phyloP scores from a whole-genome alignment of 192 early-diverging fungal genomes.

The Umbelopsis ramanniana region DNA sequence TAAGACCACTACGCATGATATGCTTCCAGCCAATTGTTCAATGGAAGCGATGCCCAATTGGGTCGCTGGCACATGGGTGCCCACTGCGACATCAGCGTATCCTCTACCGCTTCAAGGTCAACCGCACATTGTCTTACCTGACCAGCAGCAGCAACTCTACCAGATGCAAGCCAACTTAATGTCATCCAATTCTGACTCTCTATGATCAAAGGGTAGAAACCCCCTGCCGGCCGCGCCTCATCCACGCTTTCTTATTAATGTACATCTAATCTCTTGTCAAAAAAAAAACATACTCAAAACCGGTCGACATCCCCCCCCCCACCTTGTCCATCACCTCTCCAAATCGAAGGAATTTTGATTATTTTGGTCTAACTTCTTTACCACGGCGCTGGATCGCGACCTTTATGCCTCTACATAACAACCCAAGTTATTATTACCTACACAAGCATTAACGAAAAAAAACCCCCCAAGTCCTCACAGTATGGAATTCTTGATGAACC shows the following conservation, averaged over 20 bases:
- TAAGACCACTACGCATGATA: slow-evolving; percentile 1
- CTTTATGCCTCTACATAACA: neutral
- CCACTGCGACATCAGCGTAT: neutral
- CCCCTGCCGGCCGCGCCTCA: neutral
- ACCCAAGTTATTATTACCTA: neutral
- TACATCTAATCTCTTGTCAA: slow-evolving; percentile 12
- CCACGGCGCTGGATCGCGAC: slow-evolving; percentile 17
- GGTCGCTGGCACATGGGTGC: neutral
- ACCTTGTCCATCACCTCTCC: no score
- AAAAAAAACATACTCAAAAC: no score
- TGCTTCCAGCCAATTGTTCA: slow-evolving; percentile 15
- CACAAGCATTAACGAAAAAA: slow-evolving; percentile 6
- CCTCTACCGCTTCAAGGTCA: neutral
- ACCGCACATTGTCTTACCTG: neutral
- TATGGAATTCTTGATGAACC: slow-evolving; percentile 3
- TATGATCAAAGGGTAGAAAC: neutral
- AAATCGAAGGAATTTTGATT: no score
- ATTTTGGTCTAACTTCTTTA: neutral
- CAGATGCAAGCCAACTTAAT: slow-evolving; percentile 7
- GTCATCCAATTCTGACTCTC: neutral
- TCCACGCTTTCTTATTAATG: neutral
- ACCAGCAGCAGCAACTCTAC: neutral
- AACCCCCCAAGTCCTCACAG: no score
- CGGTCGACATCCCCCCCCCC: no score
- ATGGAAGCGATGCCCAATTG: slow-evolving; percentile 15